Evolutionary conservation across 1,139 yeast genomes (phyloP).

Genomic region (Kodamaea sp.): DNA sequence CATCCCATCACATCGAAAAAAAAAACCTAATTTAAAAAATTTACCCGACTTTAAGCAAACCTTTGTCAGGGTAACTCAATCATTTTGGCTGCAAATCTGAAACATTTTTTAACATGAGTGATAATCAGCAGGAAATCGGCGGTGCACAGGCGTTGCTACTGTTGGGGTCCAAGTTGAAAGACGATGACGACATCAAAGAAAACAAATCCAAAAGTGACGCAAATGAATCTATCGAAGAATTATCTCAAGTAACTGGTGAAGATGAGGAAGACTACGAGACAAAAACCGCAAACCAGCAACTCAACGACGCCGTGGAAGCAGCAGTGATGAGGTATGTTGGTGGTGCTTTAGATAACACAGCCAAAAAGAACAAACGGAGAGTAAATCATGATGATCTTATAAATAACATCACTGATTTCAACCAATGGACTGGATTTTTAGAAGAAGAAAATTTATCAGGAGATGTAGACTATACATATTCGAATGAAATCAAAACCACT

Average conservation of each 20-base stretch:
- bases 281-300: slow-evolving; percentile 36
- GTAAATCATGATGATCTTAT: slow-evolving; percentile 15
- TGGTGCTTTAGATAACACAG: slow-evolving; percentile 41
- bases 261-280: slow-evolving; percentile 21
- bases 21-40: slow-evolving; percentile 8
- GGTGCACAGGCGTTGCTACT: slow-evolving; percentile 47
- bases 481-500: slow-evolving; percentile 3
- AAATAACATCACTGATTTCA: slow-evolving; percentile 27
- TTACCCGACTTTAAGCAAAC: slow-evolving; percentile 12
- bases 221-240: slow-evolving; percentile 6
- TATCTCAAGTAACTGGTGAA: too few species aligned
- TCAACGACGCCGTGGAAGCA: slow-evolving; percentile 61
- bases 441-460: slow-evolving; percentile 27
- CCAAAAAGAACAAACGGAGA: slow-evolving; percentile 7
- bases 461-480: slow-evolving; percentile 12
- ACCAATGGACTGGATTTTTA: slow-evolving; percentile 53
- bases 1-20: background rate
- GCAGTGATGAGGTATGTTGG: slow-evolving; percentile 73
- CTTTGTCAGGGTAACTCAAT: slow-evolving; percentile 13
- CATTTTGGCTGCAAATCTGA: slow-evolving; percentile 10
- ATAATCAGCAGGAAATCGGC: slow-evolving; percentile 37
- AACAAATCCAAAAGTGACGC: slow-evolving; percentile 6
- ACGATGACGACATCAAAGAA: slow-evolving; percentile 16
- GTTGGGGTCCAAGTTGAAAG: slow-evolving; percentile 33
- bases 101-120: slow-evolving; percentile 21